phyloP scores from a whole-genome alignment of 257 asterid species.

The Gentiana macrophylla region DNA sequence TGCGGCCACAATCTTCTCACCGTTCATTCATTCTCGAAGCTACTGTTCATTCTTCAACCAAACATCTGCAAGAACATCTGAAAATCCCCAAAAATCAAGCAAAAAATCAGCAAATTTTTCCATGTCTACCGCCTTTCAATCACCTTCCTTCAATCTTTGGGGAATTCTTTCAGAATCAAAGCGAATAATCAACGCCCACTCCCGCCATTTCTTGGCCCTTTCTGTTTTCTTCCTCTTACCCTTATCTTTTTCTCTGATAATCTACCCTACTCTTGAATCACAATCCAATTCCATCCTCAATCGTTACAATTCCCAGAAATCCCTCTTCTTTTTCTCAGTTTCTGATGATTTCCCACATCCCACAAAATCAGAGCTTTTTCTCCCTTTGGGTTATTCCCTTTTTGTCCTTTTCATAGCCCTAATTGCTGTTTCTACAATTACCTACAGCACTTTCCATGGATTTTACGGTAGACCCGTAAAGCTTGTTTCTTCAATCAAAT shows the following conservation, averaged over 20 bases:
- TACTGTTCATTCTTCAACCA: not conserved
- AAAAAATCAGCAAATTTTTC: not conserved
- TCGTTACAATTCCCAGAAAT: slow-evolving; percentile 11
- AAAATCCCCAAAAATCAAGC: too few species aligned
- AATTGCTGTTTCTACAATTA: slow-evolving; percentile 40
- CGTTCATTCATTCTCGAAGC: too few species aligned
- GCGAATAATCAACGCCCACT: slow-evolving; percentile 48
- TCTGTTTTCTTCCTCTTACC: slow-evolving; percentile 59
- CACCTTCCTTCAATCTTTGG: slow-evolving; percentile 38
- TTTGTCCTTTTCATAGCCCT: slow-evolving; percentile 17
- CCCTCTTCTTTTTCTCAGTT: slow-evolving; percentile 20
- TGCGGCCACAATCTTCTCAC: too few species aligned
- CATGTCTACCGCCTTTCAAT: not conserved
- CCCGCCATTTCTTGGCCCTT: slow-evolving; percentile 54
- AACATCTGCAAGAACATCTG: not conserved
- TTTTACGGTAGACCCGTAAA: slow-evolving; percentile 44
- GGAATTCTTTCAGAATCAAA: slow-evolving; percentile 52
- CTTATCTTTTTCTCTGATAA: slow-evolving; percentile 31
- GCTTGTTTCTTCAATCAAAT: slow-evolving; percentile 33
- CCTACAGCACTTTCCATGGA: slow-evolving; percentile 47
- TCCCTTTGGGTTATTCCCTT: slow-evolving; percentile 21
- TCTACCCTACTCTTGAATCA: slow-evolving; percentile 32
- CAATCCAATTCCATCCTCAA: slow-evolving; percentile 18
- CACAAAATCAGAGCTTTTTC: slow-evolving; percentile 14
- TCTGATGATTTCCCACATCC: slow-evolving; percentile 4